Conservation (phyloP, 2,329 filamentous ascomycete species). For the Fusarium tricinctum region DNA sequence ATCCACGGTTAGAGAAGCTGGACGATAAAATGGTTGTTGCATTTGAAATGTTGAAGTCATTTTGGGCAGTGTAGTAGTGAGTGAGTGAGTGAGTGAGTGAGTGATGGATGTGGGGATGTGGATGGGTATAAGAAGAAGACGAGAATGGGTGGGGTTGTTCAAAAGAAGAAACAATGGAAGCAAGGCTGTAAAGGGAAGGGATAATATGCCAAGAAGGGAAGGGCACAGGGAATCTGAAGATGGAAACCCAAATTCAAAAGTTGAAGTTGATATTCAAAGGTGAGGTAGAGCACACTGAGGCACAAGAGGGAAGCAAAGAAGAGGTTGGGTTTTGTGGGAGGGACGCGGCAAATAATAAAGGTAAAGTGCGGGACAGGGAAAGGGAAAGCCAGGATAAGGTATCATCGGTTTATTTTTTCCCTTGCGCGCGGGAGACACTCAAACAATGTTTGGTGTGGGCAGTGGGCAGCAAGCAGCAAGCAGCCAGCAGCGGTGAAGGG, state of each 20-base stretch:
- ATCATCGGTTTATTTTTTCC: slow-evolving; percentile 39
- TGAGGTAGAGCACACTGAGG: slow-evolving; percentile 45
- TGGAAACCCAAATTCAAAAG: slow-evolving; percentile 39
- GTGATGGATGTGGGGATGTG: slow-evolving; percentile 25
- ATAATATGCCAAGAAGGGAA: slow-evolving; percentile 45
- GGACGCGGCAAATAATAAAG: slow-evolving; percentile 50
- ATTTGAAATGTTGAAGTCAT: slow-evolving; percentile 67
- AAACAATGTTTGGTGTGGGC: slow-evolving; percentile 45
- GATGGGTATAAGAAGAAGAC: slow-evolving; percentile 28
- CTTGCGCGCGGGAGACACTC: slow-evolving; percentile 42
- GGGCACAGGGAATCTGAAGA: slow-evolving; percentile 39
- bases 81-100: slow-evolving; percentile 34
- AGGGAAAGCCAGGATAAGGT: slow-evolving; percentile 11
- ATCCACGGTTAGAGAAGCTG: slow-evolving; percentile 66
- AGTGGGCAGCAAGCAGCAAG: slow-evolving; percentile 31
- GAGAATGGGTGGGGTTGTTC: slow-evolving; percentile 28
- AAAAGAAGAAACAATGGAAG: slow-evolving; percentile 39
- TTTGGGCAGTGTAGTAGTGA: slow-evolving; percentile 46
- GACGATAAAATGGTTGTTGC: slow-evolving; percentile 64
- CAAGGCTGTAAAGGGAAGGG: slow-evolving; percentile 42
- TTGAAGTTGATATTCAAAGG: slow-evolving; percentile 37
- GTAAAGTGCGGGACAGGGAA: not conserved
- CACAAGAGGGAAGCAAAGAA: slow-evolving; percentile 41
- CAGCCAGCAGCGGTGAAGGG: slow-evolving; percentile 40
- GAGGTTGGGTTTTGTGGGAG: slow-evolving; percentile 45